Base-by-base conservation (phyloP, 2,329 filamentous ascomycete genomes). In the Fusarium brachygibbosum region DNA sequence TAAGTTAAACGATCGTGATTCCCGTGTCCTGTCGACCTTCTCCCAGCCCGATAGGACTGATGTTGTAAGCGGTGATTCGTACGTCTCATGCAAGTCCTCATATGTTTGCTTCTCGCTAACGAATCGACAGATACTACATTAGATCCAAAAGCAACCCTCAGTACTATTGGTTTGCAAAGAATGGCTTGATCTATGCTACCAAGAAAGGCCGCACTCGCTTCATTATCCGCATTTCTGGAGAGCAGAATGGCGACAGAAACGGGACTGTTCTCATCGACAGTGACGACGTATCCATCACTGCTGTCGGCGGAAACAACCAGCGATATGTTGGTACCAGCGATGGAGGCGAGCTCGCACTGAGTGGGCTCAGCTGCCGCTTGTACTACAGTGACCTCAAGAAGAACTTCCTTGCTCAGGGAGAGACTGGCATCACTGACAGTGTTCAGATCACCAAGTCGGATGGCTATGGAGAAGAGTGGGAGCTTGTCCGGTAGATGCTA, bases 81-180 rank as follows among this genome's bases (percentile, higher is more conserved):
- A 54, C 12, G 60, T 23, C 11, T 16, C 4, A 13, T 6, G 4
- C 21, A 13, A 25, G 11, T 7, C n/a, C 17, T 19, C n/a, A 12
- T 19, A 40, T 2, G 8, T 19, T 19, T 21, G 17, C 23, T 17
- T 29, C 0, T 37, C 14, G 6, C 34, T 56, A 16, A 56, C 5
- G 3, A 32, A 40, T 17, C 6, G n/a, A 3, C 0, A 64, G 50
- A 3, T 57, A 51, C 34, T 63, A 57, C 19, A 63, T 63, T 19
- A 50, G 58, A 2, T 64, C 58, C n/a, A 64, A 64, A n/a, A 46
- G 42, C 0, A 64, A 31, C 45, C 50, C 44, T n/a, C 1, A 57
- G 13, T 17, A 49, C 2, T 64, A 63, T 14, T 57, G 58, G 60
- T n/a, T 55, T 1, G 57, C 34, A 3, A 61, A 48, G 31, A 21